Evolutionary conservation across 805 yeast genomes (phyloP), one percentile per base, ranked within the genome.

Genomic region (Pichia rugopelliculosa): DNA sequence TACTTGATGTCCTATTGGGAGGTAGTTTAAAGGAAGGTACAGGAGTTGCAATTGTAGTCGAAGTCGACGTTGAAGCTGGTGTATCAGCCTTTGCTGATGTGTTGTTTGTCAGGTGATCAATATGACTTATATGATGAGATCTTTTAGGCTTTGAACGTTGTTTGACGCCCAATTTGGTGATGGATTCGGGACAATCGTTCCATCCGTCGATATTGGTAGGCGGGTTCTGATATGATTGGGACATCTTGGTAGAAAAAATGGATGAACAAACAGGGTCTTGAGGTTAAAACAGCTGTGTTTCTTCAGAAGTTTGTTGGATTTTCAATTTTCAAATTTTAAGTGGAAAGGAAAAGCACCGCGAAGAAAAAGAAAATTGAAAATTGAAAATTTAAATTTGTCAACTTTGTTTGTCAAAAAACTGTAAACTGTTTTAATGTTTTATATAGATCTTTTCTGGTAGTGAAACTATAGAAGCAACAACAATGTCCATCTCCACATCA

Each of bases 121-220:
- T 17, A 37, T 46, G 49, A 39, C 42, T 46, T 2, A 46, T 27
- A 42, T 42, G 42, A n/a, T 39, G 27, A 2, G 45, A 42, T 9
- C 57, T 33, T 30, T n/a, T 21, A 13, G 37, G n/a, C 13, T 30
- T 30, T 15, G 34, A 4, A n/a, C 34, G 18, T 30, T 30, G 34
- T n/a, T 30, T 30, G 15, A 18, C 8, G 10, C 34, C 34, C 8
- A 30, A 3, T 15, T 26, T 56, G 9, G 61, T 52, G 1, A 71
- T 30, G 27, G 39, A 21, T 36, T 43, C 62, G 0, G 82, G 82
- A 57, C 82, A 79, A 59, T 80, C 86, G 56, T 80, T 80, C 84
- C 84, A 80, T 13, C 84, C 84, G 3, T 58, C 42, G 15, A 56
- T 54, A 1, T 57, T 42, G n/a, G 59, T 39, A 37, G 30, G 37